Evolutionary conservation across 352 stramenopile species (phyloP), one percentile per base, ranked within the genome.

Genomic region (Plasmopara muralis): DNA sequence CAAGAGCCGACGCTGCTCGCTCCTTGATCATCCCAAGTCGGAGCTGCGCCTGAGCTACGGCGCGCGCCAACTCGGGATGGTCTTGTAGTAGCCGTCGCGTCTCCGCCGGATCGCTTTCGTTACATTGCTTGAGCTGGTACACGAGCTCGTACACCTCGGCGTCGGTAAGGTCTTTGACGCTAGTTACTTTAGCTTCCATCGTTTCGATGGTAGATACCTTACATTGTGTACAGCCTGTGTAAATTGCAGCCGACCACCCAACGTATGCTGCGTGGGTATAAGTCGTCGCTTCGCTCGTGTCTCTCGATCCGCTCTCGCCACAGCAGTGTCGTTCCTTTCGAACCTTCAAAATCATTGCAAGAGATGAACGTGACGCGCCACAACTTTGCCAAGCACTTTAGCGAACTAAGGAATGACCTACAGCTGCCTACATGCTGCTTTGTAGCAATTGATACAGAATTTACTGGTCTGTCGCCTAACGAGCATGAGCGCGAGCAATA

Each of bases 371-470:
- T 93, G 40, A 88, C 79, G 37, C 74, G 77, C 53, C 77, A 86
- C 64, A 90, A 90, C 58, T 93, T 93, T 52, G 59, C 72, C 40
- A 56, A 65, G n/a, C 66, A 66, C 49, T 69, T 89, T 7, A 60
- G 47, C 25, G 72, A 87, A 31, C 47, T 89, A 29, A 67, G 83
- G 54, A 72, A 72, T 31, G 76, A 87, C 52, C 68, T 91, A 18
- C 54, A 70, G 49, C 57, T 72, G 4, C 69, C 66, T 5, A 72
- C 70, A 9, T 93, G 83, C 58, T 68, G 76, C 45, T 91, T 90
- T 57, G 58, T 88, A 15, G 83, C 83, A 16, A 86, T 93, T 49
- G 83, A 93, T 60, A 89, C 80, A 31, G 83, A 93, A 64, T 87
- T 93, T 51, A 88, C 83, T 16, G 83, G 83, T 12, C 59, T 93